A percentile compares a stretch with the other conserved stretches of the same genome.
phyloP scores from a whole-genome alignment of 495 filamentous ascomycete genomes.

The Neurospora sp. region DNA sequence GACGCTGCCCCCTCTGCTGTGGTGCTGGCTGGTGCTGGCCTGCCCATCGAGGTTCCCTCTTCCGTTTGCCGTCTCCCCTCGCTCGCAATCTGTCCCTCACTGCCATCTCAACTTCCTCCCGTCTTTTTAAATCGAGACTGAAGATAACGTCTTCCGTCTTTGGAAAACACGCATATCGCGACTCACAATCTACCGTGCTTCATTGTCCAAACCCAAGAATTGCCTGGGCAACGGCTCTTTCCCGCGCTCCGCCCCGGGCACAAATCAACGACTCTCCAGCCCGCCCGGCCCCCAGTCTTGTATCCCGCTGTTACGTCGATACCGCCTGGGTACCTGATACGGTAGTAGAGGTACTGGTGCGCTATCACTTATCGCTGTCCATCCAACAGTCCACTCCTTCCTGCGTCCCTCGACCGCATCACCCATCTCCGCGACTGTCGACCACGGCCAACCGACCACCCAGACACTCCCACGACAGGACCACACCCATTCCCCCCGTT shows the following conservation, averaged over 20 bases:
- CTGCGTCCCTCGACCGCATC: conserved; percentile 5
- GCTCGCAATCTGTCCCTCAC: conserved; percentile 9
- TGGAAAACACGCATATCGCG: not conserved
- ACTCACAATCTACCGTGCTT: not conserved
- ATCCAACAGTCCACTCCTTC: conserved; percentile 1
- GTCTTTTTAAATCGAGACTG: not conserved
- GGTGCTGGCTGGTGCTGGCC: not conserved
- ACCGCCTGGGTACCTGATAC: not conserved
- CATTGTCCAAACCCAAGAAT: not conserved
- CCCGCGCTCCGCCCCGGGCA: not conserved
- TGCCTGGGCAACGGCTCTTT: not conserved
- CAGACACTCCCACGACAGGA: conserved; percentile 2
- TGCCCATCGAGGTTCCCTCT: conserved; percentile 1
- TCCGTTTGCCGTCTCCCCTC: not conserved
- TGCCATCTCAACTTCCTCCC: conserved; percentile 2
- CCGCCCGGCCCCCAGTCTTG: not conserved
- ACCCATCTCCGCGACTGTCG: conserved; percentile 2
- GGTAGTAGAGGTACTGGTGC: not conserved
- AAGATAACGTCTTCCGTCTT: not conserved
- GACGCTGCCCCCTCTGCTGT: not conserved
- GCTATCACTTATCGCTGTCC: not conserved
- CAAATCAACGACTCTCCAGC: not conserved
- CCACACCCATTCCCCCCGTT: conserved; percentile 10
- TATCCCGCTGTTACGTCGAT: not conserved
- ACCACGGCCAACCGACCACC: conserved; percentile 3